Percentiles rank a stretch among this genome's conserved stretches.
These are phyloP conservation scores for Clavispora phyllophila DNA, from an alignment of 805 yeast species.

Conservation along the genomic window DNA sequence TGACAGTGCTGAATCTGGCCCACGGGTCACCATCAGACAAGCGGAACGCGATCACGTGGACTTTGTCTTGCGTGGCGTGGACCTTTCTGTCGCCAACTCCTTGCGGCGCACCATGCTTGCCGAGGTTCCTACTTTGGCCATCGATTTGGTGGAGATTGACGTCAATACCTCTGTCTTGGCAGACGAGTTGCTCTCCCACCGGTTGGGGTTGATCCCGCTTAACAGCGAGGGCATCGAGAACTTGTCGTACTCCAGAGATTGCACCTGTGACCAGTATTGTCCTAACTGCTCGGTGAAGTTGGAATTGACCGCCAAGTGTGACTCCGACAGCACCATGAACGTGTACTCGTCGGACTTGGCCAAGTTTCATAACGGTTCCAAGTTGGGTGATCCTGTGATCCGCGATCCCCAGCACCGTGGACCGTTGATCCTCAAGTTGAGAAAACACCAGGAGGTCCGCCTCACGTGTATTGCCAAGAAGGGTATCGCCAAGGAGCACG, in stretches of 20 bases:
- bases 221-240: conserved; percentile 79
- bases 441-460: conserved; percentile 87
- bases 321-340: conserved; percentile 79
- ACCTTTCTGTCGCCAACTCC: conserved; percentile 87
- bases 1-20: conserved; percentile 43
- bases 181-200: conserved; percentile 92
- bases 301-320: conserved; percentile 82
- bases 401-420: conserved; percentile 76
- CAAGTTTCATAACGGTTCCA: conserved; percentile 40
- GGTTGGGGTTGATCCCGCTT: conserved; percentile 89
- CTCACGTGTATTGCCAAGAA: conserved; percentile 93
- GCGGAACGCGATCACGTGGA: conserved; percentile 85
- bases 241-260: conserved; percentile 85
- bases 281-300: conserved; percentile 89
- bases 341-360: conserved; percentile 79
- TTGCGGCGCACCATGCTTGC: conserved; percentile 87
- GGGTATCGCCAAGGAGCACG: conserved; percentile 96
- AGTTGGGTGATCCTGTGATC: conserved; percentile 81
- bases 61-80: conserved; percentile 81
- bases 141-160: conserved; percentile 92
- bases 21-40: conserved; percentile 83
- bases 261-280: conserved; percentile 97
- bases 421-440: conserved; percentile 82
- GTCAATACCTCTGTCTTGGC: conserved; percentile 91
- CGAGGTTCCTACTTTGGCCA: conserved; percentile 95